Conservation (phyloP, 805 yeast species). For the Saccharomycopsis oosterbeekiorum region DNA sequence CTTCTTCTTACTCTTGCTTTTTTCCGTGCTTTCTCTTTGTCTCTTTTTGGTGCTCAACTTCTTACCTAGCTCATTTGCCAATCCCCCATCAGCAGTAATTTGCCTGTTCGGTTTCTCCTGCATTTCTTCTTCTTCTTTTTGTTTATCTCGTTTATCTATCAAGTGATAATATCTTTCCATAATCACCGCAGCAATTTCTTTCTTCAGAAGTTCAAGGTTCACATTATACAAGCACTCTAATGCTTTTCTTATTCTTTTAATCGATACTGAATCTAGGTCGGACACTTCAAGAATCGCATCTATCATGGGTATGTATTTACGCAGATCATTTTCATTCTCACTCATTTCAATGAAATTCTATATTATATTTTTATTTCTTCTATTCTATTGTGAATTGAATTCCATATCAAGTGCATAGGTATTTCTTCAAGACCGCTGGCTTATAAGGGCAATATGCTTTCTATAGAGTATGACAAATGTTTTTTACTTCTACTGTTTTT, state of each 20-base stretch:
- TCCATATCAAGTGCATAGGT: too few relatives aligned
- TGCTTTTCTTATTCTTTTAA: slow-evolving; percentile 60
- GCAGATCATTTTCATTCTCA: neutral
- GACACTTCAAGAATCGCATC: slow-evolving; percentile 69
- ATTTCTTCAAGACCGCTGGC: too few relatives aligned
- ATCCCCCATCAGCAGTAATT: neutral
- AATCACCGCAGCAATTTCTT: slow-evolving; percentile 50
- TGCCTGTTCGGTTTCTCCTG: neutral
- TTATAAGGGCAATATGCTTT: too few relatives aligned
- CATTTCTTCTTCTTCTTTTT: neutral
- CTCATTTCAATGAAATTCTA: neutral
- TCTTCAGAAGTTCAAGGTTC: slow-evolving; percentile 42
- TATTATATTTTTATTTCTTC: too few relatives aligned
- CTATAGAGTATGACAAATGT: neutral
- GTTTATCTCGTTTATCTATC: slow-evolving; percentile 30
- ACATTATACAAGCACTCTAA: slow-evolving; percentile 57
- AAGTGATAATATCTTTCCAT: slow-evolving; percentile 45
- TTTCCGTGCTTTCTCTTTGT: slow-evolving; percentile 42
- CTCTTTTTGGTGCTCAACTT: slow-evolving; percentile 31
- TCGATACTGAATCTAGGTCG: slow-evolving; percentile 59
- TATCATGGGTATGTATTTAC: slow-evolving; percentile 47
- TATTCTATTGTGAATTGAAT: too few relatives aligned
- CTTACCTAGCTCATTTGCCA: slow-evolving; percentile 26
- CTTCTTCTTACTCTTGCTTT: slow-evolving; percentile 19
- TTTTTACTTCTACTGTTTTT: neutral